Conservation (phyloP, 23 red algal species). For the Cyanidiococcus yangmingshanensis region DNA sequence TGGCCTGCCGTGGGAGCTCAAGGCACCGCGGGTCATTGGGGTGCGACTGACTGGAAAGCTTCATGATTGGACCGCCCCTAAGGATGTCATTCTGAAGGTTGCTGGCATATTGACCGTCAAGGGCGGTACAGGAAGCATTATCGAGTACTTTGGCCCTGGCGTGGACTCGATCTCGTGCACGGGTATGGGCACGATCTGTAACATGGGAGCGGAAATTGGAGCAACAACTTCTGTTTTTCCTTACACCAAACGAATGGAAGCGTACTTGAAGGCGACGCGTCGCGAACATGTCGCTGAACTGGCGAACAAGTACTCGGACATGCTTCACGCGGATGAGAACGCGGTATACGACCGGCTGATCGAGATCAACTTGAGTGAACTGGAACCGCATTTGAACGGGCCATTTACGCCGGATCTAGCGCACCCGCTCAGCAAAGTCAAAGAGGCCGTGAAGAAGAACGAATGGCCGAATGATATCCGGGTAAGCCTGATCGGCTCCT, state of each 20-base stretch:
- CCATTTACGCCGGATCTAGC: slow-evolving; percentile 96
- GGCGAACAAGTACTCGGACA: slow-evolving; percentile 53
- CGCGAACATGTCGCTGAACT: slow-evolving; percentile 55
- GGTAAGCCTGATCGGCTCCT: slow-evolving; percentile 85
- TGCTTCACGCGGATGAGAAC: slow-evolving; percentile 68
- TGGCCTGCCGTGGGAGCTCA: slow-evolving; percentile 95
- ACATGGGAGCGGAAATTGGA: slow-evolving; percentile 98
- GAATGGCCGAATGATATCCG: slow-evolving; percentile 76
- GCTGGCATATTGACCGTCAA: slow-evolving; percentile 98
- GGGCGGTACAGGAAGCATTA: slow-evolving; percentile 95
- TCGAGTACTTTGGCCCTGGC: slow-evolving; percentile 94
- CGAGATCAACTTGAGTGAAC: slow-evolving; percentile 79
- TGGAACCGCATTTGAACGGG: slow-evolving; percentile 94
- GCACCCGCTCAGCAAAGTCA: slow-evolving; percentile 82
- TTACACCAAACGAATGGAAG: slow-evolving; percentile 82
- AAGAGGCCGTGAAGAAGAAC: slow-evolving; percentile 61
- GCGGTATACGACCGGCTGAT: slow-evolving; percentile 87
- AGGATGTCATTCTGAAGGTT: slow-evolving; percentile 96
- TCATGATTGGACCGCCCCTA: slow-evolving; percentile 72
- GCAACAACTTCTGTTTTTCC: slow-evolving; percentile 95
- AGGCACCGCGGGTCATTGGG: slow-evolving; percentile 92
- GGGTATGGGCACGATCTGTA: slow-evolving; percentile 97
- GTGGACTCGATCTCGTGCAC: slow-evolving; percentile 97
- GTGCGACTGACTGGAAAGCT: slow-evolving; percentile 88
- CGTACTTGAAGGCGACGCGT: slow-evolving; percentile 82